Evolutionary conservation across 2,329 filamentous ascomycete genomes (phyloP), one percentile per base, ranked within the genome.

Genomic region (Didymella exigua): DNA sequence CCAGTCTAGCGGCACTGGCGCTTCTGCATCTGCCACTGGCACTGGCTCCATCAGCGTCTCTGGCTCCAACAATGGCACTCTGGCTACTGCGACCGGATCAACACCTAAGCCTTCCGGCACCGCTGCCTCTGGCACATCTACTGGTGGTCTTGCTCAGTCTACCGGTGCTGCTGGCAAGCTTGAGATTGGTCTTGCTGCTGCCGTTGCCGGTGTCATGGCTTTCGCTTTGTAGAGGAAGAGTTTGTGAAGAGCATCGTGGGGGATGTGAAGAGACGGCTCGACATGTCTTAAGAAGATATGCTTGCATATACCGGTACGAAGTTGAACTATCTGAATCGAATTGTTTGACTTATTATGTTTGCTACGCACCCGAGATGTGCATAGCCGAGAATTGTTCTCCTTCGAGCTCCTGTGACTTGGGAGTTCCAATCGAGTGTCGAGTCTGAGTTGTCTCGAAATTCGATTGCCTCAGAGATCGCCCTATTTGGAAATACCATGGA

Each of bases 121-220:
- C 14, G 47, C 47, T 18, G 24, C 45, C 4, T 52, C 37, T 14
- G 54, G 49, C 38, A 60, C 61, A 19, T 55, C 44, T 14, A 43
- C 58, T 14, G 48, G 50, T 7, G 47, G 56, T 21, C 7, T 43
- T 24, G 30, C 59, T 14, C 33, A 63, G 34, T 57, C 60, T 30
- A 65, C 62, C 7, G 64, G 63, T 23, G 64, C 65, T 13, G 65
- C 67, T 9, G 59, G 62, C 16, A 64, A 57, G 48, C 40, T 69
- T 9, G 65, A 71, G 44, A 33, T 69, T 31, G 62, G 68, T n/a
- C 43, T 60, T 44, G 65, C 58, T 5, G 68, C 65, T 18, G 49
- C 66, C 41, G 40, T 71, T 24, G 67, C 63, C 37, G 67, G 67
- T 11, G 23, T 72, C 29, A 49, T 69, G 42, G 63, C 61, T 37